Conservation (phyloP, 2,329 filamentous ascomycete species). For the Dothideomycetidae sp. region DNA sequence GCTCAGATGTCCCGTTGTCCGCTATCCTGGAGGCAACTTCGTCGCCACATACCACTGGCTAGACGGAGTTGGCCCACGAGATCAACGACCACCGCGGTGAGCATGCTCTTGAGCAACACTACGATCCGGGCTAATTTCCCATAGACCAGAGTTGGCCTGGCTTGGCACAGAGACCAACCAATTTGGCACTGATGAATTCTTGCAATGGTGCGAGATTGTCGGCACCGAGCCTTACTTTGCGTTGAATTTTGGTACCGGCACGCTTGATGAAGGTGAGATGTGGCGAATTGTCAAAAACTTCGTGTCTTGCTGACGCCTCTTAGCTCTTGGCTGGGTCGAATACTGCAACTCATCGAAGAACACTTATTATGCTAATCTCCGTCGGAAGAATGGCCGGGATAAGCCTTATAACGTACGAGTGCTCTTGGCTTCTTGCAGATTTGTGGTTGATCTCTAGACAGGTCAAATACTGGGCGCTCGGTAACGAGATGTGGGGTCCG, state of each 20-base stretch:
- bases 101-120: not conserved
- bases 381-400: conserved; percentile 58
- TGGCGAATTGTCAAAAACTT: conserved; percentile 11
- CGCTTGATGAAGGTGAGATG: conserved; percentile 37
- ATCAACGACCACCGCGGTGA: conserved; percentile 43
- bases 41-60: conserved; percentile 75
- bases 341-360: conserved; percentile 71
- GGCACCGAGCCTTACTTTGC: conserved; percentile 66
- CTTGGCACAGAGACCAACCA: conserved; percentile 60
- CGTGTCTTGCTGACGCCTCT: not conserved
- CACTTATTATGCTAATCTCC: conserved; percentile 69
- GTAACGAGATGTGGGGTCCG: conserved; percentile 57
- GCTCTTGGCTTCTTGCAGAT: no score
- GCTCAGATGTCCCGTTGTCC: conserved; percentile 59
- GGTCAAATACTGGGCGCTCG: conserved; percentile 73
- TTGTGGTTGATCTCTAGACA: conserved; percentile 2
- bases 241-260: conserved; percentile 68
- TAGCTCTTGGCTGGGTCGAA: conserved; percentile 62
- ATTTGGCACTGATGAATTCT: conserved; percentile 77
- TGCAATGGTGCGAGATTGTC: conserved; percentile 62
- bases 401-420: conserved; percentile 53
- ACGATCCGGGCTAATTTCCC: not conserved
- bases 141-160: conserved; percentile 64
- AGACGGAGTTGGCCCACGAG: conserved; percentile 62
- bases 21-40: conserved; percentile 77